These are phyloP conservation scores for Salix suchowensis DNA, from an alignment of 345 rosid genomes.

Conservation along the genomic window DNA sequence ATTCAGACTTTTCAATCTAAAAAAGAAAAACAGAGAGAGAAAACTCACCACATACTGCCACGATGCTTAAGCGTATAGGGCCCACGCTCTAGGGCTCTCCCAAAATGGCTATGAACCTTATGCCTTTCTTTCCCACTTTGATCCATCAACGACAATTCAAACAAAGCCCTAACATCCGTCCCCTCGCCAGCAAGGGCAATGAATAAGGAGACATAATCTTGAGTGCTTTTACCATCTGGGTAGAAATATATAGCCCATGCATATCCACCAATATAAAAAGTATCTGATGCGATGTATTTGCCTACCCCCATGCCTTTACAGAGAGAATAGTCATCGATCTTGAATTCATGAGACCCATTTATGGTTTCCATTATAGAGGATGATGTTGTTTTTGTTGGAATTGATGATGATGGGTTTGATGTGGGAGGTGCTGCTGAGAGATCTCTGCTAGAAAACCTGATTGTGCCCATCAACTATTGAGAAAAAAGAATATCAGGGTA, in stretches of 20 bases:
- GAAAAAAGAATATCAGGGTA: conserved; percentile 7
- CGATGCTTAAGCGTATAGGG: conserved; percentile 66
- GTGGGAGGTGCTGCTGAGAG: conserved; percentile 29
- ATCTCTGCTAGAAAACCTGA: conserved; percentile 37
- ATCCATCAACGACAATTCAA: conserved; percentile 65
- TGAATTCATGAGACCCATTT: conserved; percentile 68
- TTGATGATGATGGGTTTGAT: conserved; percentile 21
- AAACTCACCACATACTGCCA: conserved; percentile 75
- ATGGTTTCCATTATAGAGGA: conserved; percentile 44
- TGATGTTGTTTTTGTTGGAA: conserved; percentile 36
- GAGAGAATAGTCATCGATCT: conserved; percentile 54
- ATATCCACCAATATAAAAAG: conserved; percentile 61
- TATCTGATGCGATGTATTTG: conserved; percentile 56
- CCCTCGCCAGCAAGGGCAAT: conserved; percentile 71
- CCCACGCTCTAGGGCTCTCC: conserved; percentile 62
- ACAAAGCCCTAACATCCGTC: conserved; percentile 64
- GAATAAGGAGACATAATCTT: conserved; percentile 62
- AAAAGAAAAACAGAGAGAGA: background rate
- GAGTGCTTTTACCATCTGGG: conserved; percentile 74
- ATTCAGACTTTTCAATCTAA: background rate
- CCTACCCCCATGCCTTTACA: conserved; percentile 70
- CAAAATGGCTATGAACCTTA: conserved; percentile 76
- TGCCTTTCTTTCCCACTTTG: conserved; percentile 69
- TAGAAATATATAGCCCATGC: conserved; percentile 73
- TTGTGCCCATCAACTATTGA: conserved; percentile 52